phyloP scores from a whole-genome alignment of 192 early-diverging fungal genomes.

The Phlyctochytrium planicorne region DNA sequence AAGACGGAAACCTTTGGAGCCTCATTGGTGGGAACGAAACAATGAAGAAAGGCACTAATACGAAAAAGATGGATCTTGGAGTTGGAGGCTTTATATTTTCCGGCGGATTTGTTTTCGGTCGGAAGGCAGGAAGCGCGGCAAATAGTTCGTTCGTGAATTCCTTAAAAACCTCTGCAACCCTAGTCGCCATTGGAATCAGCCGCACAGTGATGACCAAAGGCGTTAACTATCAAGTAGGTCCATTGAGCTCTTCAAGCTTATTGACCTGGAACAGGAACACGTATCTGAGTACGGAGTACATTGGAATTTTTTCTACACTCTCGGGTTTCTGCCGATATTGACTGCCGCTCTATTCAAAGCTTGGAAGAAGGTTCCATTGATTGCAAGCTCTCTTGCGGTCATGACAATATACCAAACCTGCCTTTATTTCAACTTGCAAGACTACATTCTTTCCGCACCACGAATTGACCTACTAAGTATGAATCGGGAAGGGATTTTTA shows the following conservation, averaged over 20 bases:
- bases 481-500: constrained; percentile 90
- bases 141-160: constrained; percentile 29
- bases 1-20: constrained; percentile 91
- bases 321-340: constrained; percentile 81
- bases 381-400: constrained; percentile 24
- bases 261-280: constrained; percentile 83
- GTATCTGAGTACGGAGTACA: constrained; percentile 94
- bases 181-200: constrained; percentile 73
- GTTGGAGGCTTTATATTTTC: constrained; percentile 95
- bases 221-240: constrained; percentile 79
- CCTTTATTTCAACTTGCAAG: constrained; percentile 58
- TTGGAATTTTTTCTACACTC: constrained; percentile 98
- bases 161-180: constrained; percentile 50
- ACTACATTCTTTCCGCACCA: constrained; percentile 75
- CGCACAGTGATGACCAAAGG: constrained; percentile 71
- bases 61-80: constrained; percentile 91
- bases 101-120: constrained; percentile 75
- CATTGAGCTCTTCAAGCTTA: background rate
- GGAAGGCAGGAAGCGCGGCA: constrained; percentile 4
- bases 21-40: constrained; percentile 82
- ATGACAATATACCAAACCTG: background rate
- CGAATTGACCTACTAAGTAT: constrained; percentile 70
- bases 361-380: constrained; percentile 54
- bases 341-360: constrained; percentile 57
- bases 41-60: too few species aligned